Conservation (phyloP, 2,329 filamentous ascomycete species). For the Diaporthe velutina region DNA sequence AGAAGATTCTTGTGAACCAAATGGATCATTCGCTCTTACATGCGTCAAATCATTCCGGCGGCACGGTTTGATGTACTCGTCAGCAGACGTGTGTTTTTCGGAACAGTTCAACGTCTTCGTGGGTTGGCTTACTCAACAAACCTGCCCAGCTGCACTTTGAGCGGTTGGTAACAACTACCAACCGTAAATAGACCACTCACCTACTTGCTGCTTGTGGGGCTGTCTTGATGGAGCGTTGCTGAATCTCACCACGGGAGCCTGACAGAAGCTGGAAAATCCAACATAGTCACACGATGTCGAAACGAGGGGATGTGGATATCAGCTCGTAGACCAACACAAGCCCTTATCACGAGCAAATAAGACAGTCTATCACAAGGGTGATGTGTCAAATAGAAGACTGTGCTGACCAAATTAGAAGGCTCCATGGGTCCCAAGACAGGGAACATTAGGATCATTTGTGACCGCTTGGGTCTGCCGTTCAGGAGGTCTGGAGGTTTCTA, state of each 20-base stretch:
- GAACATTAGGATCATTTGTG: not conserved
- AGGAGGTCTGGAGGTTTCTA: not conserved
- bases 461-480: not conserved
- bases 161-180: too few species aligned
- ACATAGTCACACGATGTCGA: not conserved
- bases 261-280: not conserved
- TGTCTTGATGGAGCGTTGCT: not conserved
- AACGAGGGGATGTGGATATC: not conserved
- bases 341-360: not conserved
- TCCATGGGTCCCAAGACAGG: not conserved
- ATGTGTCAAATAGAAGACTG: not conserved
- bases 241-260: not conserved
- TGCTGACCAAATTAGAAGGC: not conserved
- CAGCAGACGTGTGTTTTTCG: not conserved
- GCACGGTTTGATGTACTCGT: not conserved
- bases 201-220: not conserved
- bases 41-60: not conserved
- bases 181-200: not conserved
- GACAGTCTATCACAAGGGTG: not conserved
- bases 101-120: not conserved
- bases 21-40: not conserved
- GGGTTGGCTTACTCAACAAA: not conserved
- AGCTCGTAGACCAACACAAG: not conserved
- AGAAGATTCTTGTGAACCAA: not conserved
- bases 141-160: not conserved